Percentiles rank a stretch among this genome's conserved stretches.
Evolutionary conservation across 2,329 filamentous ascomycete species (phyloP).

Genomic region (Cercospora janseana): DNA sequence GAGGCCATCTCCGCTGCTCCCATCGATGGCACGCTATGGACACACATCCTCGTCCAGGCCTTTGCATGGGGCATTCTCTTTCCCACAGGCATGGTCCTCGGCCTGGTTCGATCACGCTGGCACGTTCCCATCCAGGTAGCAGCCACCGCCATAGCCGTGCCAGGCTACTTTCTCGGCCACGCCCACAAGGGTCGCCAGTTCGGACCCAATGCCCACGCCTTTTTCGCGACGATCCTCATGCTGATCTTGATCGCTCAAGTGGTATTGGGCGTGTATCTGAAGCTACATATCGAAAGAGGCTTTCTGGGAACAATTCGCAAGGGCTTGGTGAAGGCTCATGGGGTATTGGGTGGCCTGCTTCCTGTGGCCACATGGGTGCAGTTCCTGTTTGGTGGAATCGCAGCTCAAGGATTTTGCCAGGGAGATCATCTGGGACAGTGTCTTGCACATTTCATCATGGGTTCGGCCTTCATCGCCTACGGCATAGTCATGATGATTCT

Average conservation of each 20-base stretch:
- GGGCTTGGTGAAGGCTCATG: slow-evolving; percentile 70
- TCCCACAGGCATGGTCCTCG: slow-evolving; percentile 91
- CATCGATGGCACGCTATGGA: slow-evolving; percentile 84
- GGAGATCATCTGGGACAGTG: slow-evolving; percentile 91
- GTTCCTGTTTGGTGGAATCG: slow-evolving; percentile 95
- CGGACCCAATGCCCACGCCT: slow-evolving; percentile 72
- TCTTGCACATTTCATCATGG: slow-evolving; percentile 97
- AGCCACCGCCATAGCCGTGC: slow-evolving; percentile 70
- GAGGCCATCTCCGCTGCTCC: slow-evolving; percentile 69
- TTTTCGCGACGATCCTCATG: slow-evolving; percentile 78
- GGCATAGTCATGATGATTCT: slow-evolving; percentile 83
- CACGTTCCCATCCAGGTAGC: slow-evolving; percentile 85
- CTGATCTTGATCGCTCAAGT: slow-evolving; percentile 75
- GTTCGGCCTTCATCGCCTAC: slow-evolving; percentile 91
- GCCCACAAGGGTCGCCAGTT: slow-evolving; percentile 88
- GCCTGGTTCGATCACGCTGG: slow-evolving; percentile 86
- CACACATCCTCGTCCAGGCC: slow-evolving; percentile 86
- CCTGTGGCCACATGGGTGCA: slow-evolving; percentile 86
- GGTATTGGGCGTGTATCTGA: slow-evolving; percentile 79
- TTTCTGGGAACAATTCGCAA: slow-evolving; percentile 72
- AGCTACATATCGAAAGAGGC: slow-evolving; percentile 81
- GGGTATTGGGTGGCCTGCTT: slow-evolving; percentile 80
- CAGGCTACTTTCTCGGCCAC: slow-evolving; percentile 90
- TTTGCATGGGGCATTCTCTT: slow-evolving; percentile 89
- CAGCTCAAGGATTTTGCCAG: slow-evolving; percentile 86